Percentiles rank a stretch among this genome's conserved stretches.
phyloP scores from a whole-genome alignment of 108 stramenopile genomes.

The Skeletonema menzelii region DNA sequence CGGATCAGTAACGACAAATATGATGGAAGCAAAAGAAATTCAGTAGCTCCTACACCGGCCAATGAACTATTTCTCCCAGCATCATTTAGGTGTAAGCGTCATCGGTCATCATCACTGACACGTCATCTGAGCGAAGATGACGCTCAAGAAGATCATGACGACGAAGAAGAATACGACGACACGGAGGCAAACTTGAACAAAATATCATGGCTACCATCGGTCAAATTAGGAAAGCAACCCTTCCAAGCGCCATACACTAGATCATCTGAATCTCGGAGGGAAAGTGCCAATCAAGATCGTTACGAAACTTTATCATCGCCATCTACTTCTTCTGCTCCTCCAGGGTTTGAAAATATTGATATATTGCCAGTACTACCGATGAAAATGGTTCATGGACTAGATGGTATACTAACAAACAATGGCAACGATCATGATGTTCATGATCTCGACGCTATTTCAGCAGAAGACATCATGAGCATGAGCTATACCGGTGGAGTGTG shows the following conservation, averaged over 20 bases:
- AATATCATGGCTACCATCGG: slow-evolving; percentile 38
- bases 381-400: slow-evolving; percentile 34
- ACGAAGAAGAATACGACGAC: slow-evolving; percentile 19
- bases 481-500: slow-evolving; percentile 7
- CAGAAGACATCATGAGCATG: not conserved
- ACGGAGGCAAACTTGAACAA: slow-evolving; percentile 9
- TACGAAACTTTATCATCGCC: slow-evolving; percentile 1
- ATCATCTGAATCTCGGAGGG: slow-evolving; percentile 1
- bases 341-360: slow-evolving; percentile 8
- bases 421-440: slow-evolving; percentile 2
- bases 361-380: slow-evolving; percentile 30
- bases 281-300: not conserved
- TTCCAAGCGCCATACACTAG: not conserved
- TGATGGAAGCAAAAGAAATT: not conserved
- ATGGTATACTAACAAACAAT: not conserved
- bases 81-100: not conserved
- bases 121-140: not conserved
- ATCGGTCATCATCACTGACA: not conserved
- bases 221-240: slow-evolving; percentile 20
- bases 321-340: not conserved
- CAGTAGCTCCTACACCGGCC: not conserved
- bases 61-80: not conserved
- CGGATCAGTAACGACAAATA: not conserved
- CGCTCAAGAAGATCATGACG: not conserved
- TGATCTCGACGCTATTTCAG: not conserved